Base-by-base conservation (phyloP, 2,329 filamentous ascomycete genomes). In the Pezicula rhizophila region DNA sequence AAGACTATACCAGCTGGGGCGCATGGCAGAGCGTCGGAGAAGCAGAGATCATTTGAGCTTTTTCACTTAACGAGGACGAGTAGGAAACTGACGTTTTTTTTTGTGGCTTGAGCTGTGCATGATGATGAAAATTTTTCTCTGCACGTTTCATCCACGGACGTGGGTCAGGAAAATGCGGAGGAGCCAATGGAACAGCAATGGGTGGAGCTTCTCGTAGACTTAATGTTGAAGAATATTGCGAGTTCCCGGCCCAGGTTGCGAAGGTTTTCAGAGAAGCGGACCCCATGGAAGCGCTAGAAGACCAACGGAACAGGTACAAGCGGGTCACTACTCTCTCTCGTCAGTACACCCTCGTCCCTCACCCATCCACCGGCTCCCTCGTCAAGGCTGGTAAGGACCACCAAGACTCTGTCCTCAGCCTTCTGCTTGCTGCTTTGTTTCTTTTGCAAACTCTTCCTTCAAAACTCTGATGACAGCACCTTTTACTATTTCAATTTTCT, bases 381-480 rank as follows among this genome's bases (percentile, higher is more conserved):
- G 28, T 31, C 28, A 31, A 31, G 28, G 8, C 28, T 31, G 28
- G 12, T 15, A 35, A 35, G 33, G 33, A 35, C 33, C 33, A 35
- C 33, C 12, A 35, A 7, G 12, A 35, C 33, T 15, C n/a, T n/a
- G 37, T 38, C 20, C 35, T 40, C 38, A 26, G 34, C 45, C 26
- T 23, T 7, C 23, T 15, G 15, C 11, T 14, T 7, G n/a, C 45
- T 25, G 25, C 34, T 25, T 26, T 28, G 14, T 39, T 35, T 25
- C 39, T 23, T 23, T 17, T 46, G 43, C 43, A 45, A 45, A 46
- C 34, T 46, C 44, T 35, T 45, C 42, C 17, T 35, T 15, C 42
- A 34, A 45, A 45, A 35, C 18, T 28, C 40, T 12, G 18, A 52
- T 42, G 52, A 52, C 52, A 54, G 55, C 51, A 42, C 52, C 51